Conservation (phyloP, 352 stramenopile genomes). For the Nothophytophthora sp. region DNA sequence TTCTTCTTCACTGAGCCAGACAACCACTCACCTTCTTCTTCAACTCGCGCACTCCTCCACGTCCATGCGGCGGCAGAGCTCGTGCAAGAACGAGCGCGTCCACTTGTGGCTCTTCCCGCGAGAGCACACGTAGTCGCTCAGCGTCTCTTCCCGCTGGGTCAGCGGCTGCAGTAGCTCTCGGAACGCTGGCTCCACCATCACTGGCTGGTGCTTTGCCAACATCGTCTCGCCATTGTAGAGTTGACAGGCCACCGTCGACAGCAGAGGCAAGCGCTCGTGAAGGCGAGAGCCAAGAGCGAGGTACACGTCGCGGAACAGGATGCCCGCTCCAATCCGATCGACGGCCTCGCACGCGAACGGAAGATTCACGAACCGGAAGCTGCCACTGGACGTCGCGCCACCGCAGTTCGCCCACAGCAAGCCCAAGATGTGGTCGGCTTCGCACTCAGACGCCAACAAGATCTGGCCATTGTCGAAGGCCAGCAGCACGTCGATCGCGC, state of each 20-base stretch:
- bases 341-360: constrained; percentile 18
- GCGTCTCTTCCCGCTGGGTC: constrained; percentile 12
- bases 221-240: constrained; percentile 41
- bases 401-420: constrained; percentile 22
- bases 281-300: constrained; percentile 7
- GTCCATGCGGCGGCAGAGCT: constrained; percentile 43
- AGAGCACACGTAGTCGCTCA: constrained; percentile 33
- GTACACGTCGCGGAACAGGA: constrained; percentile 6
- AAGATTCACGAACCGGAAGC: constrained; percentile 30
- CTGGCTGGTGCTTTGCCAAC: constrained; percentile 16
- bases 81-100: constrained; percentile 39
- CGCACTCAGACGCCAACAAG: constrained; percentile 40
- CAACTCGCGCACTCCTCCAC: constrained; percentile 30
- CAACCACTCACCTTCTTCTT: no score
- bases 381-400: background rate
- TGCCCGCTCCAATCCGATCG: background rate
- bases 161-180: constrained; percentile 20
- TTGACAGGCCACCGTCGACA: constrained; percentile 14
- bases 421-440: constrained; percentile 39
- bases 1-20: no score
- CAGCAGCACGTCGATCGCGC: constrained; percentile 39
- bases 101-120: constrained; percentile 34
- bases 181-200: constrained; percentile 5
- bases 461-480: constrained; percentile 41
- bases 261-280: constrained; percentile 2